A percentile compares a stretch with the other conserved stretches of the same genome.
These are phyloP conservation scores for Crithidia mellificae DNA, from an alignment of 208 protist species.

Conservation along the genomic window DNA sequence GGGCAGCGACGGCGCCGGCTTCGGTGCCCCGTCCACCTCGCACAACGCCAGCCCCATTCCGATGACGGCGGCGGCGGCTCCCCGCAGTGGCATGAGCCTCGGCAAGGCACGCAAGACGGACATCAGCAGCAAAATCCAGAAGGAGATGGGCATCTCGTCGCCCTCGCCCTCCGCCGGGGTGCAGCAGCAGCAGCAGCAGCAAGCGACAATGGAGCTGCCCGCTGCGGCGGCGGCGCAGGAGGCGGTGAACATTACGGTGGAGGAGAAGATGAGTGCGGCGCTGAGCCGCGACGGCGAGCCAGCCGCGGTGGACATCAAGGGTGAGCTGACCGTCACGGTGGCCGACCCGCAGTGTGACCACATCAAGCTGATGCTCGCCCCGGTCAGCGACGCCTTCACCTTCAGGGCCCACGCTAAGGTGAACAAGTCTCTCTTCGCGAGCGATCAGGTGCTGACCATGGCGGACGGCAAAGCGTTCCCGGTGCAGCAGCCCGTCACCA, in stretches of 20 bases:
- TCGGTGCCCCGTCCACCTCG: constrained; percentile 15
- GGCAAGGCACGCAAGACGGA: constrained; percentile 72
- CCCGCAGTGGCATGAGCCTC: constrained; percentile 69
- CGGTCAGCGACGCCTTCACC: constrained; percentile 62
- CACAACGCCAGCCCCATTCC: not conserved
- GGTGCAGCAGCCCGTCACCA: constrained; percentile 76
- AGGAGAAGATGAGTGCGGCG: constrained; percentile 70
- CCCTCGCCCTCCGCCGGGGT: constrained; percentile 3
- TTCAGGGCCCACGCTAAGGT: constrained; percentile 88
- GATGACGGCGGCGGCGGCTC: constrained; percentile 21
- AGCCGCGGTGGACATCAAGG: constrained; percentile 58
- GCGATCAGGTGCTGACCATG: constrained; percentile 78
- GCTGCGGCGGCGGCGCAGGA: constrained; percentile 20
- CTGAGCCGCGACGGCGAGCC: constrained; percentile 63
- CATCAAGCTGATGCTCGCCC: constrained; percentile 56
- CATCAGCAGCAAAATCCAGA: constrained; percentile 72
- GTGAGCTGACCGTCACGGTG: constrained; percentile 76
- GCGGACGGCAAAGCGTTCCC: constrained; percentile 78
- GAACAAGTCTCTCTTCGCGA: constrained; percentile 80
- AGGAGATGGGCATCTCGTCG: constrained; percentile 55
- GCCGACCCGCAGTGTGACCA: constrained; percentile 59
- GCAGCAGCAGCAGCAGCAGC: not conserved
- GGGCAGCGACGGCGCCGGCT: constrained; percentile 13
- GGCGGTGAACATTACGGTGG: constrained; percentile 55
- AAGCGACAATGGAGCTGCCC: constrained; percentile 5